Conservation (phyloP, 257 asterid species). For the Solanum paucissectum region DNA sequence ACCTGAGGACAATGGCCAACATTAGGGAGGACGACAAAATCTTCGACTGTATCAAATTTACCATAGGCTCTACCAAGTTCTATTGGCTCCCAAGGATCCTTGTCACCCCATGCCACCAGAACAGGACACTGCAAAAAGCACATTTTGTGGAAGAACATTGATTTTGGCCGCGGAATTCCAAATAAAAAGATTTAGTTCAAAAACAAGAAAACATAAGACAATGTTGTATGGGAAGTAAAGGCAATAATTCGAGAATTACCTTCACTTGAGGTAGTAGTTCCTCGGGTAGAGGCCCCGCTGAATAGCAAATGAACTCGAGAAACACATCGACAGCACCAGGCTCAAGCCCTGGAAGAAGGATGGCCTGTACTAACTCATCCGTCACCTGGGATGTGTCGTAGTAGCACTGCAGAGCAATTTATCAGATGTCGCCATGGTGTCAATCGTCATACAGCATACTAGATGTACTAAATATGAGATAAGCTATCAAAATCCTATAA, state of each 20-base stretch:
- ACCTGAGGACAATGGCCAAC: constrained; percentile 99
- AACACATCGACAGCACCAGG: constrained; percentile 94
- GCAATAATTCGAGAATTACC: constrained; percentile 20
- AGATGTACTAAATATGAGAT: neutral
- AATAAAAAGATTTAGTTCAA: neutral
- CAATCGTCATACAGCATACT: neutral
- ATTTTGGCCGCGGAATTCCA: neutral
- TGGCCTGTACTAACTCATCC: constrained; percentile 70
- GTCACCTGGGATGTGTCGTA: constrained; percentile 88
- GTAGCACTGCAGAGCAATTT: constrained; percentile 54
- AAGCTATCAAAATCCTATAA: neutral
- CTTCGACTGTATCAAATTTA: constrained; percentile 58
- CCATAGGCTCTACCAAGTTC: constrained; percentile 74
- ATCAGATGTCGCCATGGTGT: neutral
- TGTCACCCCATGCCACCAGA: constrained; percentile 91
- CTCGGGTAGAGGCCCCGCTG: constrained; percentile 94
- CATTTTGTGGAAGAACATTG: neutral
- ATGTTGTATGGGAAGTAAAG: neutral
- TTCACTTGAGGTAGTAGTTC: constrained; percentile 82
- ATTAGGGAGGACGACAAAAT: constrained; percentile 67
- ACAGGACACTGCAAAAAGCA: constrained; percentile 61
- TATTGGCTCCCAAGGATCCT: constrained; percentile 98
- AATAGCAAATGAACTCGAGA: constrained; percentile 95
- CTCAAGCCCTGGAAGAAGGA: constrained; percentile 84
- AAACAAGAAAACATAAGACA: neutral